These are phyloP conservation scores for Pseudocercospora pini-densiflorae DNA, from an alignment of 2,329 filamentous ascomycete genomes.

Conservation along the genomic window DNA sequence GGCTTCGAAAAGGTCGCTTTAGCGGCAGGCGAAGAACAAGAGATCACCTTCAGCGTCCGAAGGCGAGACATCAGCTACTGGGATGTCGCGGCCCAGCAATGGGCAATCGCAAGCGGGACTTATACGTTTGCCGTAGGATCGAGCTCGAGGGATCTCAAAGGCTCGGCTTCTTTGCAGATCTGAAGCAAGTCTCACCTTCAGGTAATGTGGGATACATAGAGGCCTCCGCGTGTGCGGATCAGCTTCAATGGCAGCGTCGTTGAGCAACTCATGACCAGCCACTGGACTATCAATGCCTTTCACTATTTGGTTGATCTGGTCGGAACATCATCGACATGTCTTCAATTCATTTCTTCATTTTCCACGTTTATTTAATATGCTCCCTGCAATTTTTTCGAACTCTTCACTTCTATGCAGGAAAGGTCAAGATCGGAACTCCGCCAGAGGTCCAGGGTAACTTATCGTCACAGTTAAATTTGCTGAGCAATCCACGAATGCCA, in stretches of 20 bases:
- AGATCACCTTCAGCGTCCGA: conserved; percentile 26
- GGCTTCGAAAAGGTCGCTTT: conserved; percentile 47
- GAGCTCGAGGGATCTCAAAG: conserved; percentile 23
- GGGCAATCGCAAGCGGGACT: conserved; percentile 42
- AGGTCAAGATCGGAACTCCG: background rate
- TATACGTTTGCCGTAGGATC: conserved; percentile 18
- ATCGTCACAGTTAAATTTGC: background rate
- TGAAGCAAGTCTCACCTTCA: background rate
- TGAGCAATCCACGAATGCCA: background rate
- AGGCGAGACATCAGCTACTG: conserved; percentile 32
- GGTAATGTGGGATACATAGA: background rate
- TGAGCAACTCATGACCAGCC: too few relatives aligned
- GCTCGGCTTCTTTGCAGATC: background rate
- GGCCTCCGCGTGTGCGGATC: background rate
- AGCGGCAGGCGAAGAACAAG: conserved; percentile 26
- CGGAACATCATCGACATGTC: background rate
- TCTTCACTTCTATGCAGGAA: background rate
- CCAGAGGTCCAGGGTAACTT: background rate
- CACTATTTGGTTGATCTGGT: background rate
- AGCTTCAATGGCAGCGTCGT: background rate
- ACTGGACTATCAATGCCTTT: background rate
- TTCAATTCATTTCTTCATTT: too few relatives aligned
- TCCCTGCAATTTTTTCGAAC: too few relatives aligned
- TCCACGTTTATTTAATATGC: too few relatives aligned
- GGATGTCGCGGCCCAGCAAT: conserved; percentile 46